Base-by-base conservation (phyloP, 768 basidiomycete genomes). In the Boletus vinaceobasis region DNA sequence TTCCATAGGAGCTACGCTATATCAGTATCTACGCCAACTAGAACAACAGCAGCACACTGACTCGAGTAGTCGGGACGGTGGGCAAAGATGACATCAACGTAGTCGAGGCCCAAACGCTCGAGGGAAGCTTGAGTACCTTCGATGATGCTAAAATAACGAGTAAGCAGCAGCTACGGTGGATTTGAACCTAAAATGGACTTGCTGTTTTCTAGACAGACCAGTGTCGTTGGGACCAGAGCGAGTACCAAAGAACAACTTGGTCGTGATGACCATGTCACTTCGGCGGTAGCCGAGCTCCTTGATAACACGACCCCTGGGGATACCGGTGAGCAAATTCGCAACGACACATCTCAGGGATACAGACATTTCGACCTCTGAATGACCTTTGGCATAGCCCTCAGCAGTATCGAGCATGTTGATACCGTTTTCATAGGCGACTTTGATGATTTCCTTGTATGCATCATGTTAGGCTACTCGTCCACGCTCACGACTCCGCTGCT, bases 221-320 rank as follows among this genome's bases (percentile, higher is more conserved):
- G 58, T 65, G 46, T 73, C 73, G 45, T 78, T 79, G 10, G 77
- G 79, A 50, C 79, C 79, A 17, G 65, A 61, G 32, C 76, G 68
- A 29, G 78, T 77, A 33, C 83, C 83, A 58, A 82, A 83, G 73
- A 77, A 85, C 59, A 84, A 35, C 59, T 84, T 84, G 59, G 82
- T 84, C 31, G 79, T 75, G 59, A 85, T 71, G 62, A 85, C 65
- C 58, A 82, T 50, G 53, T 84, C 81, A 23, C 68, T 64, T 33
- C 81, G 73, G 42, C 75, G 74, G 64, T 77, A 76, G 7, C 78
- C 77, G 29, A 81, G 75, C 59, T 83, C 81, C 66, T 74, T 76
- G 67, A 84, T 74, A 31, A 79, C 84, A 15, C 79, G 75, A 31
- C 84, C 83, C 61, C 74, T 76, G 48, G 8, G 35, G 7, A 14